Percentiles rank a stretch among this genome's conserved stretches.
Conservation (phyloP, 495 filamentous ascomycete genomes). For the Xanthoparmelia taractica region DNA sequence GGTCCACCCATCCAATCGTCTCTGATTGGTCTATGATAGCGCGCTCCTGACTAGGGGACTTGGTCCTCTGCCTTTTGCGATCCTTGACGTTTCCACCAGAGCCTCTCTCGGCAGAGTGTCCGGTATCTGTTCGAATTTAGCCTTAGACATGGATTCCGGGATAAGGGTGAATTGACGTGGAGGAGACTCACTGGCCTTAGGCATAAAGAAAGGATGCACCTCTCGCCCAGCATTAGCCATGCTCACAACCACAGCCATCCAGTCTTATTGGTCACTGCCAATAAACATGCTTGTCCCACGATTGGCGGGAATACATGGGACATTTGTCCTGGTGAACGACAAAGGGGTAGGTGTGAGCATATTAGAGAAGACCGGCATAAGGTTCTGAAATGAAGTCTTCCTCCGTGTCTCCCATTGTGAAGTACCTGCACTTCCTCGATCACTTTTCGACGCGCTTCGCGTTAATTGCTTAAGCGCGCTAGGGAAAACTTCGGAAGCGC, state of each 20-base stretch:
- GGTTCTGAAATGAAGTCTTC: too few species aligned
- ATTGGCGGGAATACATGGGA: neutral
- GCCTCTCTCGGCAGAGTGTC: slow-evolving; percentile 1
- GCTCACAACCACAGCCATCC: slow-evolving; percentile 21
- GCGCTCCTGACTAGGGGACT: slow-evolving; percentile 18
- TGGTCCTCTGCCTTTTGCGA: slow-evolving; percentile 38
- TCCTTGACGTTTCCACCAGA: slow-evolving; percentile 28
- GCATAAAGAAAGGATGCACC: slow-evolving; percentile 39
- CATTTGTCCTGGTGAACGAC: neutral
- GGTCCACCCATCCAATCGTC: slow-evolving; percentile 13
- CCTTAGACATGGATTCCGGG: slow-evolving; percentile 14
- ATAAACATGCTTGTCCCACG: neutral
- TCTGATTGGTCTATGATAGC: neutral
- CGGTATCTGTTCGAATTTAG: neutral
- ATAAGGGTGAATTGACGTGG: slow-evolving; percentile 24
- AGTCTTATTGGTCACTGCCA: neutral
- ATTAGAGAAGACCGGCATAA: neutral
- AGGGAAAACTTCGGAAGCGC: slow-evolving; percentile 4
- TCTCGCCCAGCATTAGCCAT: slow-evolving; percentile 27
- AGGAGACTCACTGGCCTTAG: slow-evolving; percentile 23
- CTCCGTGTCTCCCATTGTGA: neutral
- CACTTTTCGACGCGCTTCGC: slow-evolving; percentile 8
- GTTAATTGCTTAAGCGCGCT: neutral
- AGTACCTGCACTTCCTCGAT: neutral
- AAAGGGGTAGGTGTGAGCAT: neutral